Evolutionary conservation across 176 grass and related monocot species (phyloP).

Genomic region (Juncus effusus): DNA sequence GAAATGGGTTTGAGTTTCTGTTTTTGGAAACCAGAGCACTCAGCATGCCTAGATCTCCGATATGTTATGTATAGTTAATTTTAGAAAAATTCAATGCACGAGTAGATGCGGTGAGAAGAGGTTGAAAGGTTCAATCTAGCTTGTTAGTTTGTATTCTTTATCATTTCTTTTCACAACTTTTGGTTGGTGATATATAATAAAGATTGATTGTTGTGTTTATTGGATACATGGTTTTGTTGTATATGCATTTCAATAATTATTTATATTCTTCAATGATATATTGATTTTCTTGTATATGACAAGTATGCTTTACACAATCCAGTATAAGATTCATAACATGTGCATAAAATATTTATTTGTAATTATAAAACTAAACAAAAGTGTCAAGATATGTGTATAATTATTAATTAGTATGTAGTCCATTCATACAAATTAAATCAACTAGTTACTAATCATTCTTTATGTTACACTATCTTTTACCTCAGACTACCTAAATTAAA

Average conservation of each 20-base stretch:
- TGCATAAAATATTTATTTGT: too few relatives aligned
- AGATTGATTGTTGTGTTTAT: background rate
- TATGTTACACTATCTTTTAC: too few relatives aligned
- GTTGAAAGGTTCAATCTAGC: conserved; percentile 12
- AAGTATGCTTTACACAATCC: too few relatives aligned
- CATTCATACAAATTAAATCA: too few relatives aligned
- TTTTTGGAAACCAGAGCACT: conserved; percentile 25
- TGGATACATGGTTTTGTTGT: background rate
- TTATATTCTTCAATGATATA: too few relatives aligned
- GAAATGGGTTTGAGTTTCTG: conserved; percentile 10
- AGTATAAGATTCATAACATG: too few relatives aligned
- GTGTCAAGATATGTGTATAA: too few relatives aligned
- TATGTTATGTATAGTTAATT: background rate
- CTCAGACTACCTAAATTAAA: too few relatives aligned
- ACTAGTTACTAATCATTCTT: too few relatives aligned
- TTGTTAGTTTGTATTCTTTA: conserved; percentile 15
- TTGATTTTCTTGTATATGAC: too few relatives aligned
- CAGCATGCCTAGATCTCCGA: conserved; percentile 12
- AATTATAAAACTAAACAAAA: too few relatives aligned
- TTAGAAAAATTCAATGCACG: background rate
- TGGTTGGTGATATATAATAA: conserved; percentile 1
- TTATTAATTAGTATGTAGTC: too few relatives aligned
- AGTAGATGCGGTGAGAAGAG: background rate
- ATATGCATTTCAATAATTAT: background rate
- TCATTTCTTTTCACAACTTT: conserved; percentile 3